A percentile compares a stretch with the other conserved stretches of the same genome.
Evolutionary conservation across 2,329 filamentous ascomycete genomes (phyloP).

Genomic region (Xenoacremonium recifei): DNA sequence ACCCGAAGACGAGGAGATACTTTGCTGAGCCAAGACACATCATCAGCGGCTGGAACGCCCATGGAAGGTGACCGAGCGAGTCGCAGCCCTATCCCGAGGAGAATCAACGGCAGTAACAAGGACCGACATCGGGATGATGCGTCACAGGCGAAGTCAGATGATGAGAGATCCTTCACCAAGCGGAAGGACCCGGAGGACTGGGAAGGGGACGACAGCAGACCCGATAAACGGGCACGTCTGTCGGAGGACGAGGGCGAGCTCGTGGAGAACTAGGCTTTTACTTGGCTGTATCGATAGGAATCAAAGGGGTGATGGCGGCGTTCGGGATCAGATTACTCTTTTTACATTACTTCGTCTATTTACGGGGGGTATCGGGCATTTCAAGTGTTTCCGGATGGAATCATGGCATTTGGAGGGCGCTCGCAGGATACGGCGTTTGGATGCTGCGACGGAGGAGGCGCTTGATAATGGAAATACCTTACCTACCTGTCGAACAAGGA

Average conservation of each 20-base stretch:
- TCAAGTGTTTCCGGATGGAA: too few species aligned
- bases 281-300: background rate
- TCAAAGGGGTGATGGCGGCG: background rate
- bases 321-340: slow-evolving; percentile 12
- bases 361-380: too few species aligned
- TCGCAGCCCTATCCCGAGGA: slow-evolving; percentile 48
- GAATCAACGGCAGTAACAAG: slow-evolving; percentile 37
- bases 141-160: slow-evolving; percentile 33
- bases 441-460: too few species aligned
- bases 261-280: slow-evolving; percentile 30
- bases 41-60: slow-evolving; percentile 49
- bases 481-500: too few species aligned
- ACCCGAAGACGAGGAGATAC: slow-evolving; percentile 51
- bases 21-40: slow-evolving; percentile 41
- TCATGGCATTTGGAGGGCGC: slow-evolving; percentile 15
- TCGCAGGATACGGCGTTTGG: slow-evolving; percentile 25
- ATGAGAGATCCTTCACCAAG: slow-evolving; percentile 39
- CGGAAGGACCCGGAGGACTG: slow-evolving; percentile 40
- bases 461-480: too few species aligned
- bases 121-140: slow-evolving; percentile 27
- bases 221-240: slow-evolving; percentile 43
- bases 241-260: slow-evolving; percentile 51
- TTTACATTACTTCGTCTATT: too few species aligned
- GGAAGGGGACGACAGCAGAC: slow-evolving; percentile 31
- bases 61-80: slow-evolving; percentile 47